These are phyloP conservation scores for Fusarium agapanthi DNA, from an alignment of 2,329 filamentous ascomycete genomes.

Conservation along the genomic window DNA sequence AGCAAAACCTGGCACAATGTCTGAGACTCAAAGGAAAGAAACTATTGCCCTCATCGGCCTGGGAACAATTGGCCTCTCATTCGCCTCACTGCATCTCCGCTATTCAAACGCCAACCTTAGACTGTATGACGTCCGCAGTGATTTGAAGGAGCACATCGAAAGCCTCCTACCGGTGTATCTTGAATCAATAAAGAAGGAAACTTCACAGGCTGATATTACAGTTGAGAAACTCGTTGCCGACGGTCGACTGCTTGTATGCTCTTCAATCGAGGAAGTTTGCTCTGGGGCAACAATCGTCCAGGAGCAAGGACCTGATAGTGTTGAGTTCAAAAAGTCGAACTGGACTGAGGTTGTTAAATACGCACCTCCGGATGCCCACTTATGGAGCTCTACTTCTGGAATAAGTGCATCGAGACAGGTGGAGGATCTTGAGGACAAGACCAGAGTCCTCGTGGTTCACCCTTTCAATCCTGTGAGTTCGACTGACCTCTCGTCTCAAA, in stretches of 20 bases:
- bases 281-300: slow-evolving; percentile 17
- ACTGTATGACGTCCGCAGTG: slow-evolving; percentile 23
- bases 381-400: slow-evolving; percentile 33
- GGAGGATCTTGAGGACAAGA: slow-evolving; percentile 17
- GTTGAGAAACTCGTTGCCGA: neutral
- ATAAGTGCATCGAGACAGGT: slow-evolving; percentile 27
- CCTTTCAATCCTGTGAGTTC: slow-evolving; percentile 24
- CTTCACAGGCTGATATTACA: rapidly evolving
- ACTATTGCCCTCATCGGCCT: slow-evolving; percentile 22
- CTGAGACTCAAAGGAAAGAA: neutral
- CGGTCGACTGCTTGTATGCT: slow-evolving; percentile 12
- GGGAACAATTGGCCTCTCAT: slow-evolving; percentile 31
- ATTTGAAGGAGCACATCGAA: slow-evolving; percentile 23
- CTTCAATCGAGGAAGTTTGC: slow-evolving; percentile 20
- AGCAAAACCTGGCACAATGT: neutral
- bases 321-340: slow-evolving; percentile 30
- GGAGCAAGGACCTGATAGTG: slow-evolving; percentile 32
- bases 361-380: neutral
- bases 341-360: slow-evolving; percentile 14
- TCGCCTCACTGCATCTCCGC: slow-evolving; percentile 20
- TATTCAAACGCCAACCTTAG: slow-evolving; percentile 20
- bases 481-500: rapidly evolving
- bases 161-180: slow-evolving; percentile 20
- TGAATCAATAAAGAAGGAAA: slow-evolving; percentile 4
- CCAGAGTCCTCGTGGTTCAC: slow-evolving; percentile 23